Conservation (phyloP, 495 filamentous ascomycete species). For the Pseudotulostoma volvatum region DNA sequence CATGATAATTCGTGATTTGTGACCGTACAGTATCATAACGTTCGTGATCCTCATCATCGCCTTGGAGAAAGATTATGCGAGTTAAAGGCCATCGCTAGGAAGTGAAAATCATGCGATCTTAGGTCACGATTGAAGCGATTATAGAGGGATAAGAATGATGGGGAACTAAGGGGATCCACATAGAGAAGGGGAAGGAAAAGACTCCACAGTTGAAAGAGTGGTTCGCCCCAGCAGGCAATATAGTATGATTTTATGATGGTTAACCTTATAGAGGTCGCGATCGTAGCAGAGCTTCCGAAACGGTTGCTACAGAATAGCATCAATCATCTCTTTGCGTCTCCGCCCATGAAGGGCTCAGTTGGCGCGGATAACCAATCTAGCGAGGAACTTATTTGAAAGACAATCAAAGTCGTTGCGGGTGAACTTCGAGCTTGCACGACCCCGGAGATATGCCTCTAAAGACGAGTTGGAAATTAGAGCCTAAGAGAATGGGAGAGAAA, state of each 20-base stretch:
- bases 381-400: constrained; percentile 86
- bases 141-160: no score
- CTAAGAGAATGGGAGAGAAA: background rate
- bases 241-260: no score
- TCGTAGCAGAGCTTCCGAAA: no score
- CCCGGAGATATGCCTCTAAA: constrained; percentile 42
- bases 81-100: constrained; percentile 6
- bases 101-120: constrained; percentile 1
- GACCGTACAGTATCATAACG: constrained; percentile 33
- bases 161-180: no score
- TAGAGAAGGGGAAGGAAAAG: no score
- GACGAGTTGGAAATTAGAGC: constrained; percentile 16
- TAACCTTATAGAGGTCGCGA: no score
- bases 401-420: constrained; percentile 83
- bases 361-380: constrained; percentile 82
- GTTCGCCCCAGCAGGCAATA: no score
- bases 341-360: no score
- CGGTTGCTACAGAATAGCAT: no score
- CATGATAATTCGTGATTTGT: constrained; percentile 8
- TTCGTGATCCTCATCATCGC: constrained; percentile 36
- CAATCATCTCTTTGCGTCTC: no score
- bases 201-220: no score
- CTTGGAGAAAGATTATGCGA: constrained; percentile 25
- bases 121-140: constrained; percentile 3
- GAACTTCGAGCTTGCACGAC: constrained; percentile 50